Conservation (phyloP, 768 basidiomycete genomes). For the Tricholoma matsutake region DNA sequence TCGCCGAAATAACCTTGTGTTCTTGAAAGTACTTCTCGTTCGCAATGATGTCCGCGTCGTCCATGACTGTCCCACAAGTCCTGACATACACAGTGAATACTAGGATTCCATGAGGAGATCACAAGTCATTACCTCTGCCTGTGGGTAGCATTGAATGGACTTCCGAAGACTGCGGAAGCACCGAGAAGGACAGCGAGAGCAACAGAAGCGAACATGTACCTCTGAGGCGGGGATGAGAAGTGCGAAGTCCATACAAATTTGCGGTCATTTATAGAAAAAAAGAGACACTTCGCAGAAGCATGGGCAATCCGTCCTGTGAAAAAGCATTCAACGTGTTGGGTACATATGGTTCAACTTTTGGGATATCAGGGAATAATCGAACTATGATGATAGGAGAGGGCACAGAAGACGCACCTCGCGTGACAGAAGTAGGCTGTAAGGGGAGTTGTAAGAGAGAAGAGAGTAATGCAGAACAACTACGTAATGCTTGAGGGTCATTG, state of each 20-base stretch:
- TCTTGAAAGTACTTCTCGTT: slow-evolving; percentile 41
- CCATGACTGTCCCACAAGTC: slow-evolving; percentile 37
- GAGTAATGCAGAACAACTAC: not conserved
- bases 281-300: not conserved
- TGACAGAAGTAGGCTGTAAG: slow-evolving; percentile 1
- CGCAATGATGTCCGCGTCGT: slow-evolving; percentile 29
- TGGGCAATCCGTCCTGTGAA: not conserved
- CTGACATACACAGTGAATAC: slow-evolving; percentile 14
- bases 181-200: slow-evolving; percentile 27
- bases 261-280: slow-evolving; percentile 5
- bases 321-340: slow-evolving; percentile 3
- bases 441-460: not conserved
- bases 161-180: slow-evolving; percentile 25
- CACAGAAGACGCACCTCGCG: slow-evolving; percentile 12
- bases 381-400: slow-evolving; percentile 6
- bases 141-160: slow-evolving; percentile 20
- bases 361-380: slow-evolving; percentile 2
- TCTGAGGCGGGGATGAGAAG: slow-evolving; percentile 8
- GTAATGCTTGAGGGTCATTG: not conserved
- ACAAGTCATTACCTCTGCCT: slow-evolving; percentile 12
- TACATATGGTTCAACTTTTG: not conserved
- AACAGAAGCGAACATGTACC: slow-evolving; percentile 24
- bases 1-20: slow-evolving; percentile 22
- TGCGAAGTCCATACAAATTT: not conserved
- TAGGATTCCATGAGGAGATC: not conserved